Conservation (phyloP, 2,329 filamentous ascomycete genomes). For the Ophiostoma tasmaniense region DNA sequence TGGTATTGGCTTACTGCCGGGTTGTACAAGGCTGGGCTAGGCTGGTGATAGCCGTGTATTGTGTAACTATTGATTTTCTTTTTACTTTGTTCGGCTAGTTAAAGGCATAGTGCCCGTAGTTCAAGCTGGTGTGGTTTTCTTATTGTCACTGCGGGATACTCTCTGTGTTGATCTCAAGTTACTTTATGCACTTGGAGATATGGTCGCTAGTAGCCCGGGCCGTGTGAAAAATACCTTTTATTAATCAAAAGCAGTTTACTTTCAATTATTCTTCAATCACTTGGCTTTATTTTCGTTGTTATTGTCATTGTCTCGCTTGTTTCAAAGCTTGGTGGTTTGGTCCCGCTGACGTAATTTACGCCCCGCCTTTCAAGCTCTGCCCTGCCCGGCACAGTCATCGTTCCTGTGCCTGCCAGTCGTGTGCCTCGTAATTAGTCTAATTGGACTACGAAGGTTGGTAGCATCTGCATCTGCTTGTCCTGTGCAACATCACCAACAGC, state of each 20-base stretch:
- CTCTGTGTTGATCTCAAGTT: no score
- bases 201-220: background rate
- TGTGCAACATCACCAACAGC: background rate
- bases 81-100: background rate
- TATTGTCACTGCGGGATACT: background rate
- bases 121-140: background rate
- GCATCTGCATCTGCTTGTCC: background rate
- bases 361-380: conserved; percentile 8
- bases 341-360: conserved; percentile 16
- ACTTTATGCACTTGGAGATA: background rate
- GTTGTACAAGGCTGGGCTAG: background rate
- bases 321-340: background rate
- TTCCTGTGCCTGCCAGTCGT: background rate
- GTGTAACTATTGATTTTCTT: background rate
- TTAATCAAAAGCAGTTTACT: background rate
- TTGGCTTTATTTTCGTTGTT: background rate
- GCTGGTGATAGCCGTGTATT: background rate
- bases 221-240: background rate
- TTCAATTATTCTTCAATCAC: background rate
- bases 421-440: background rate
- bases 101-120: background rate
- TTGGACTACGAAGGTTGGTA: background rate
- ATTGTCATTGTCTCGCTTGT: background rate
- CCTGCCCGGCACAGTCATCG: conserved; percentile 13
- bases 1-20: background rate